Percentiles rank a stretch among this genome's conserved stretches.
Evolutionary conservation across 768 basidiomycete species (phyloP).

Genomic region (Glaciozyma antarctica): DNA sequence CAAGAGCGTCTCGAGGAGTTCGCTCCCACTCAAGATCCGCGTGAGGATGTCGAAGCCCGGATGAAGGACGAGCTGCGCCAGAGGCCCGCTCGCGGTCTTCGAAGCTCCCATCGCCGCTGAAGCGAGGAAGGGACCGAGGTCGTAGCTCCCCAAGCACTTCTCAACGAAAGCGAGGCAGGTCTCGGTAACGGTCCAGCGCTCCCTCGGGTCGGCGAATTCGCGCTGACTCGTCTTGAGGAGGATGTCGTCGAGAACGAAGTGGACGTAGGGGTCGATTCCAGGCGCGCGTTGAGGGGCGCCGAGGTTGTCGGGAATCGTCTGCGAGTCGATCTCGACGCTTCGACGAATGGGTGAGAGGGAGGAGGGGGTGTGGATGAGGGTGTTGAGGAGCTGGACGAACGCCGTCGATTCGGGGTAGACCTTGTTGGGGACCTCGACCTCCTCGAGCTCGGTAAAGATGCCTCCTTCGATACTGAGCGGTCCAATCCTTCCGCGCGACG

Average conservation of each 20-base stretch:
- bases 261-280: conserved; percentile 68
- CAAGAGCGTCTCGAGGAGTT: conserved; percentile 63
- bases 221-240: conserved; percentile 65
- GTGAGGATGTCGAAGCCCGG: conserved; percentile 82
- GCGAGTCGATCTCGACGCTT: conserved; percentile 52
- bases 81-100: neutral
- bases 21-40: conserved; percentile 61
- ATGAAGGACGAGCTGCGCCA: conserved; percentile 45
- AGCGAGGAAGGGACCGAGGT: conserved; percentile 61
- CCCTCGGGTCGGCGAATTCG: conserved; percentile 63
- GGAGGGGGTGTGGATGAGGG: conserved; percentile 52
- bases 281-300: conserved; percentile 62
- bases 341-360: conserved; percentile 40
- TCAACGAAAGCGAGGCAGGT: conserved; percentile 76
- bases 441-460: conserved; percentile 75
- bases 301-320: conserved; percentile 68
- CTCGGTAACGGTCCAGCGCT: conserved; percentile 80
- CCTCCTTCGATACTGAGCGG: conserved; percentile 53
- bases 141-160: conserved; percentile 67
- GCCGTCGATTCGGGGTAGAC: conserved; percentile 82
- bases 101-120: conserved; percentile 16
- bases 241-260: conserved; percentile 84
- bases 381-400: conserved; percentile 69
- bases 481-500: conserved; percentile 31
- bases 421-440: conserved; percentile 67